Evolutionary conservation across 2,329 filamentous ascomycete genomes (phyloP), one percentile per base, ranked within the genome.

Genomic region (Aspergillus unguis): DNA sequence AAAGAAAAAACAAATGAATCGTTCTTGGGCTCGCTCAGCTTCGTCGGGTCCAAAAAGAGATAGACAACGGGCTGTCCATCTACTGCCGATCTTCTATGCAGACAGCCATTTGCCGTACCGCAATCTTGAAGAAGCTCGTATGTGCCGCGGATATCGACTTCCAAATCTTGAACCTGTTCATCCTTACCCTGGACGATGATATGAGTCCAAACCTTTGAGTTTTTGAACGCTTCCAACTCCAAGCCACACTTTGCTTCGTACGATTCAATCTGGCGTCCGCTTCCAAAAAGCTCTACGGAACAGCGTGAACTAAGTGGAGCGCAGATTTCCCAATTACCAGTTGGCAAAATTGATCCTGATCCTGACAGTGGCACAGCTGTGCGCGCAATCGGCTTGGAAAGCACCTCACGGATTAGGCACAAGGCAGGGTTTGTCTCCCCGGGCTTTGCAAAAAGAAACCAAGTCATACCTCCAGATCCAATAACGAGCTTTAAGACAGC

Each of bases 1-100:
- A 73, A 58, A 2, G 82, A 76, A 59, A 87, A 83, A 0, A 85
- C 78, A 58, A 84, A 85, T 2, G 64, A 65, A 61, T 86, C 83
- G 4, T 76, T 51, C 0, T 70, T 62, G 0, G 74, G 65, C 28
- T 76, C 64, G 0, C 77, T 77, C 33, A 78, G 71, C 11, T 75
- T 75, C 4, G 74, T 69, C 0, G 82, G 79, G 49, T 87, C 81
- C 3, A 84, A 67, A 59, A 85, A 86, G 2, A 87, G 65, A 57
- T 77, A 86, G 0, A 85, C 49, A 1, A 71, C 62, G 6, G 45
- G 59, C 6, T 47, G 48, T 3, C 54, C 53, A 6, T 49, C 45
- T 35, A 27, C 50, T 11, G 46, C 56, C 42, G 23, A 46, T 47
- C 69, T 76, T 58, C 75, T 78, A 64, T 85, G 84, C 25, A 86